Evolutionary conservation across 148 eudicot species (phyloP).

Genomic region (Heliamphora exappendiculata): DNA sequence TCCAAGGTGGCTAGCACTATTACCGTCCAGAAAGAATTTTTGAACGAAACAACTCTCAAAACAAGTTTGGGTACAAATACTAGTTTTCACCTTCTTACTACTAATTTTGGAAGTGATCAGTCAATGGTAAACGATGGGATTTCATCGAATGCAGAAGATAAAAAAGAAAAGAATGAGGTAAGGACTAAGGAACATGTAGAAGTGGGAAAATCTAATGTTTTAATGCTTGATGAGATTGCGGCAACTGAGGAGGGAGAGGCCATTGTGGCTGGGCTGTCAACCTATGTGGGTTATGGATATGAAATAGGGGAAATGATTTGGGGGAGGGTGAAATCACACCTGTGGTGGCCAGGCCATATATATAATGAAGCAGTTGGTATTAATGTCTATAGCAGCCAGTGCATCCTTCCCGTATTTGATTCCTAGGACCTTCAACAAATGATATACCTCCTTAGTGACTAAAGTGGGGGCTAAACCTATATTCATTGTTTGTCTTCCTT

Average conservation of each 20-base stretch:
- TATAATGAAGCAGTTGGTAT: slow-evolving; percentile 54
- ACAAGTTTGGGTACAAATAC: slow-evolving; percentile 35
- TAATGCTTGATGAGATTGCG: slow-evolving; percentile 21
- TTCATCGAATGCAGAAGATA: slow-evolving; percentile 49
- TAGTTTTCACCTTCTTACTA: slow-evolving; percentile 62
- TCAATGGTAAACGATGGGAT: slow-evolving; percentile 61
- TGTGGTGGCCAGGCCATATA: slow-evolving; percentile 96
- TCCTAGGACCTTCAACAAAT: too few relatives aligned
- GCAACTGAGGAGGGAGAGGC: slow-evolving; percentile 18
- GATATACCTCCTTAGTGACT: too few relatives aligned
- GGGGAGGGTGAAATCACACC: slow-evolving; percentile 99
- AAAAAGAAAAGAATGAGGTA: slow-evolving; percentile 60
- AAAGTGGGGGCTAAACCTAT: too few relatives aligned
- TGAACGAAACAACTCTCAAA: slow-evolving; percentile 12
- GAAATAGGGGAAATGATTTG: slow-evolving; percentile 90
- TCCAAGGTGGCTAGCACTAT: not conserved
- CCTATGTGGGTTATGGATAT: slow-evolving; percentile 32
- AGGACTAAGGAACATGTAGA: not conserved
- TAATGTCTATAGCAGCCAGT: slow-evolving; percentile 22
- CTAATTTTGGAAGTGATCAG: slow-evolving; percentile 62
- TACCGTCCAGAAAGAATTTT: slow-evolving; percentile 38
- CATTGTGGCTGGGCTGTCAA: slow-evolving; percentile 12
- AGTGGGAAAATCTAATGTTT: slow-evolving; percentile 4
- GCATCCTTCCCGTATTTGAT: slow-evolving; percentile 5
- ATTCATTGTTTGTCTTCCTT: too few relatives aligned